These are phyloP conservation scores for Papiliotrema laurentii DNA, from an alignment of 1,284 basidiomycete species.

Conservation along the genomic window DNA sequence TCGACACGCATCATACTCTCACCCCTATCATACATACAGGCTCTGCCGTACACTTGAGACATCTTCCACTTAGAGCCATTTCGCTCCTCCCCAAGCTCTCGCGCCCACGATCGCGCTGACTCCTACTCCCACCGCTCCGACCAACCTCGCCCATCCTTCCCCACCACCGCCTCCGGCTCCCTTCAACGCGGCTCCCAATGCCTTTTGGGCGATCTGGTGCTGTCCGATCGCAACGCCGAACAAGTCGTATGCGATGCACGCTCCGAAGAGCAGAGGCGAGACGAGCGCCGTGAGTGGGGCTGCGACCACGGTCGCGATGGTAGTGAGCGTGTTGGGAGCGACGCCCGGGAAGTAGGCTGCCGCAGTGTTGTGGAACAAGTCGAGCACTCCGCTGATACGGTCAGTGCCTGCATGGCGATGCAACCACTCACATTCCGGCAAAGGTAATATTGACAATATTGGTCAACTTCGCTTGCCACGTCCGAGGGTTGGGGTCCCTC, in stretches of 20 bases:
- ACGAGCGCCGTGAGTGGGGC: constrained; percentile 27
- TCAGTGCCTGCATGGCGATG: not conserved
- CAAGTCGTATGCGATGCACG: constrained; percentile 28
- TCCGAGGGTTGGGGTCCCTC: constrained; percentile 18
- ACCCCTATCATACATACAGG: not conserved
- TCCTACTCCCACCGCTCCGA: constrained; percentile 20
- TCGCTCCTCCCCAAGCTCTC: constrained; percentile 22
- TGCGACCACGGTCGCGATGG: constrained; percentile 19
- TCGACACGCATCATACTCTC: not conserved
- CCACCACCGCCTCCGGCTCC: constrained; percentile 29
- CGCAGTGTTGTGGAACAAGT: constrained; percentile 35
- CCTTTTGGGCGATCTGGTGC: constrained; percentile 25
- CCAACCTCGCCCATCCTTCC: constrained; percentile 26
- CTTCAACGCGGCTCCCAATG: constrained; percentile 2
- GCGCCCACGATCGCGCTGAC: constrained; percentile 26
- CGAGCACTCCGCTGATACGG: constrained; percentile 15
- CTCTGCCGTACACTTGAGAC: not conserved
- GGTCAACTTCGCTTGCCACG: constrained; percentile 33
- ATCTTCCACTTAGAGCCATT: constrained; percentile 18
- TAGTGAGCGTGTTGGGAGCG: constrained; percentile 23
- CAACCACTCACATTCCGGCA: constrained; percentile 27
- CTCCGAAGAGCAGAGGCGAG: constrained; percentile 24
- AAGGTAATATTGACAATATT: constrained; percentile 35
- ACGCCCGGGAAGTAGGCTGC: constrained; percentile 30
- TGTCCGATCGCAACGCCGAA: constrained; percentile 34